phyloP scores from a whole-genome alignment of 148 eudicot species.

The Persicaria maculosa region DNA sequence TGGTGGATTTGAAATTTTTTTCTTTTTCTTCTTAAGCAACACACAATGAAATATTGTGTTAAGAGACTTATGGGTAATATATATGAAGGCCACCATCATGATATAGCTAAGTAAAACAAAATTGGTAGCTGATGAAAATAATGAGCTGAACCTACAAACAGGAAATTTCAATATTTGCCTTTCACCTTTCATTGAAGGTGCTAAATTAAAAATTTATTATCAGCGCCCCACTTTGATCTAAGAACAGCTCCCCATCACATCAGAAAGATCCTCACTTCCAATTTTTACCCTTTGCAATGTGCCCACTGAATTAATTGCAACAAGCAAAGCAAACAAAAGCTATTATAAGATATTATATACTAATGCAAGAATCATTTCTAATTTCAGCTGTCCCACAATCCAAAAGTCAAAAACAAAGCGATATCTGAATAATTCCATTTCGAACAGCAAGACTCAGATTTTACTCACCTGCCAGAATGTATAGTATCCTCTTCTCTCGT shows the following conservation, averaged over 20 bases:
- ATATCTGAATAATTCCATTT: conserved; percentile 5
- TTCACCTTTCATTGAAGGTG: not conserved
- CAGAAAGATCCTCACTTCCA: conserved; percentile 10
- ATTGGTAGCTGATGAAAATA: not conserved
- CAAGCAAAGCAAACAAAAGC: conserved; percentile 13
- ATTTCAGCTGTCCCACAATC: conserved; percentile 3
- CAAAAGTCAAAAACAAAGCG: conserved; percentile 3
- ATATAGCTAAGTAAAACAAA: not conserved
- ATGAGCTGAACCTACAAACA: not conserved
- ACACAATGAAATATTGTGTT: not conserved
- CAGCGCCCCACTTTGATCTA: conserved; percentile 13
- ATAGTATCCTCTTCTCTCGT: conserved; percentile 89
- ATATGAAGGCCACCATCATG: not conserved
- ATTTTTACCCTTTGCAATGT: conserved; percentile 3
- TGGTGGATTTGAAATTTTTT: not conserved
- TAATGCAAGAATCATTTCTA: conserved; percentile 6
- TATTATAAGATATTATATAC: conserved; percentile 10
- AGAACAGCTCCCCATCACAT: conserved; percentile 10
- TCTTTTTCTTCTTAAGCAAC: not conserved
- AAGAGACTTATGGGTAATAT: not conserved
- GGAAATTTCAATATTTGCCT: not conserved
- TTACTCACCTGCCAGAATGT: conserved; percentile 82
- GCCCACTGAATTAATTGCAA: conserved; percentile 9
- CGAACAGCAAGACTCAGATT: not conserved
- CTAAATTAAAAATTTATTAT: conserved; percentile 3